A percentile compares a stretch with the other conserved stretches of the same genome.
phyloP scores from a whole-genome alignment of 78 protist genomes.

The Dictyostelium discoideum region DNA sequence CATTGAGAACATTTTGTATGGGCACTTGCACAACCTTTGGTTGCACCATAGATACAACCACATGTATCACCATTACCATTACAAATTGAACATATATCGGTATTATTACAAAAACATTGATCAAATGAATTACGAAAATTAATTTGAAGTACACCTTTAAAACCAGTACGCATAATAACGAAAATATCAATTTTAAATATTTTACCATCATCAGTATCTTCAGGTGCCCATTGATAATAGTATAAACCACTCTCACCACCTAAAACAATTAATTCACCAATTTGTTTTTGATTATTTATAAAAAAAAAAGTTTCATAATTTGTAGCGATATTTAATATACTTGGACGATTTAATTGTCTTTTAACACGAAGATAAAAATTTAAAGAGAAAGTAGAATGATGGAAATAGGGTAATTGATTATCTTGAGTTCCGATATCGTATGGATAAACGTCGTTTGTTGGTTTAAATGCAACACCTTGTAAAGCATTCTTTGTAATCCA shows the following conservation, averaged over 20 bases:
- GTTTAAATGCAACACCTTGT: background rate
- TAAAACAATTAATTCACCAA: background rate
- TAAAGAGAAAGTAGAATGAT: background rate
- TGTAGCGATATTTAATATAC: background rate
- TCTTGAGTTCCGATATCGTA: background rate
- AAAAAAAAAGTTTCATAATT: background rate
- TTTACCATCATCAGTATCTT: background rate
- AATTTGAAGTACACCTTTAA: background rate
- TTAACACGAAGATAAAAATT: background rate
- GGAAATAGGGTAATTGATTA: background rate
- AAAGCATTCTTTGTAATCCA: background rate
- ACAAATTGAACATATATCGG: background rate
- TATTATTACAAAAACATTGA: background rate
- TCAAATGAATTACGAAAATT: background rate
- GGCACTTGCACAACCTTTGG: background rate
- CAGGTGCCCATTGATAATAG: background rate
- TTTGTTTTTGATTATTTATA: background rate
- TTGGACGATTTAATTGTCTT: background rate
- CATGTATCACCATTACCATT: background rate
- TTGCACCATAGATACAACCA: background rate
- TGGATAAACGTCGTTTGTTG: background rate
- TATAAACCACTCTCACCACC: background rate
- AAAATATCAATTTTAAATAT: background rate
- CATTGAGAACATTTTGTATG: background rate
- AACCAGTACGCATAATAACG: background rate